A percentile compares a stretch with the other conserved stretches of the same genome.
phyloP scores from a whole-genome alignment of 2,329 filamentous ascomycete genomes.

The Aureobasidium uvarum region DNA sequence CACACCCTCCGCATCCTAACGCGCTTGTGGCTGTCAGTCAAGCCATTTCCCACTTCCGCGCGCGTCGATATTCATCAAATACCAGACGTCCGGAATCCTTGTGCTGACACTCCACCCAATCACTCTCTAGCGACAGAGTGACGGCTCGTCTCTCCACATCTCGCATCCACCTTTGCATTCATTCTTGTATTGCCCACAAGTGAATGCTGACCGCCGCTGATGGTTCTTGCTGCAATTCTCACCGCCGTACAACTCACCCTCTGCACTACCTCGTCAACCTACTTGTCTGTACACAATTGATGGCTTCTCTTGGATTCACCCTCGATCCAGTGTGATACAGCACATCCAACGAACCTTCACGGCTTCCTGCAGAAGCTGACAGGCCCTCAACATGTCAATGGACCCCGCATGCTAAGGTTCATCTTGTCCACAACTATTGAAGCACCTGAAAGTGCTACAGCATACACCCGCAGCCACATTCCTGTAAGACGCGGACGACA shows the following conservation, averaged over 20 bases:
- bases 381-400: not conserved
- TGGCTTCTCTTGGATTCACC: not conserved
- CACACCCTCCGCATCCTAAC: constrained; percentile 14
- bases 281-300: not conserved
- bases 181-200: not conserved
- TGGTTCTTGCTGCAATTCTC: not conserved
- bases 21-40: constrained; percentile 17
- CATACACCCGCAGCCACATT: constrained; percentile 2
- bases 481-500: not conserved
- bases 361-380: constrained; percentile 2
- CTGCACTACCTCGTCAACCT: not conserved
- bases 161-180: constrained; percentile 1
- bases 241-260: not conserved
- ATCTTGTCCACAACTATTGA: not conserved
- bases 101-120: not conserved
- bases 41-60: constrained; percentile 12
- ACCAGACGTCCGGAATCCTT: not conserved
- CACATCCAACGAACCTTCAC: not conserved
- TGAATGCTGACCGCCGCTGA: not conserved
- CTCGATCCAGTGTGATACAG: constrained; percentile 8
- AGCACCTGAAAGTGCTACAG: not conserved
- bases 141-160: not conserved
- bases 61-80: not conserved
- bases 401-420: not conserved
- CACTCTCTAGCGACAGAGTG: not conserved